Base-by-base conservation (phyloP, 129 eudicot genomes). In the Flaveria robusta region DNA sequence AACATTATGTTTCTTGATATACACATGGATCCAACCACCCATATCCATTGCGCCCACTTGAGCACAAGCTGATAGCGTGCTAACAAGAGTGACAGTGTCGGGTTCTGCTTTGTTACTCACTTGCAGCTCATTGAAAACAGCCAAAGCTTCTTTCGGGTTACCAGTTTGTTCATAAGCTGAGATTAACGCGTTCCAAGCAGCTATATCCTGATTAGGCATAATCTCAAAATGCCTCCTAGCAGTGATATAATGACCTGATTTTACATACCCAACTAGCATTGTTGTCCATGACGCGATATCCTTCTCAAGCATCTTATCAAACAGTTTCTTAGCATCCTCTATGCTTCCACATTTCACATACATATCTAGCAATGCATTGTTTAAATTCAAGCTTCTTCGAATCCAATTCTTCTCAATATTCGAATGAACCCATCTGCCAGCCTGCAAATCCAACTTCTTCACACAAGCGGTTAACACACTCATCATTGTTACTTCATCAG, bases 141-240 rank as follows among this genome's bases (percentile, higher is more conserved):
- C 87, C 54, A 92, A 85, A 26, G 97, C 92, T 77, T 87, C 91
- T 79, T 86, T 89, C 0, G 91, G 86, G 31, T 83, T 83, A 50
- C 93, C 96, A 37, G 52, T 68, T 68, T 91, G 92, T 79, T 85
- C 92, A 56, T 85, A 89, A 55, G 89, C 90, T 5, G 92, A 86
- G 27, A 91, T 89, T 22, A 91, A 85, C 39, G 96, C 92, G 74
- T 89, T 91, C 97, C 97, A 89, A 4, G 81, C 81, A n/a, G 90
- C 87, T 37, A 87, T 87, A 74, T 87, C 96, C 78, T 84, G 87
- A 70, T 16, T 3, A 69, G 97, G 96, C 83, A 84, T 79, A 2
- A 50, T 72, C 39, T 83, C 83, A 41, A 92, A 87, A 72, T 83
- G 75, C 49, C 73, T 72, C 42, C 84, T 83, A 49, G 97, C 97